Conservation (phyloP, 441 rosid species). For the Melastoma candidum region DNA sequence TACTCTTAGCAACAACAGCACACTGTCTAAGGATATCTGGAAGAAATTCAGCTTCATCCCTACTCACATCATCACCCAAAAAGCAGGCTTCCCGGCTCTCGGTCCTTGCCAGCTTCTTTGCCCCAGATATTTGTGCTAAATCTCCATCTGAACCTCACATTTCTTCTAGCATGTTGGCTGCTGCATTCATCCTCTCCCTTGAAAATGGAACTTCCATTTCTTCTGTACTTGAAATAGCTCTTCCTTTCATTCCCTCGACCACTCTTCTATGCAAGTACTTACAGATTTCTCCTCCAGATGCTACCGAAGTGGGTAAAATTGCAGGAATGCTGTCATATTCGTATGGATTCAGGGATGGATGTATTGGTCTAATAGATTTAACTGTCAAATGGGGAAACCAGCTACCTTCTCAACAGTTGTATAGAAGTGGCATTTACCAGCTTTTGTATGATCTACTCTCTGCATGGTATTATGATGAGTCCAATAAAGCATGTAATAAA, state of each 20-base stretch:
- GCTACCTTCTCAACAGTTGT: conserved; percentile 69
- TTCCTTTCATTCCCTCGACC: conserved; percentile 87
- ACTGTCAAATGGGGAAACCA: conserved; percentile 87
- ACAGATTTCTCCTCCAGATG: conserved; percentile 36
- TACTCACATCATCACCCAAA: conserved; percentile 80
- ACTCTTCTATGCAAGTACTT: conserved; percentile 73
- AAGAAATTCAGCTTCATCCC: conserved; percentile 76
- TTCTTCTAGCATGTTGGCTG: conserved; percentile 90
- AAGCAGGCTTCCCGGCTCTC: conserved; percentile 82
- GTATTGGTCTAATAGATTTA: conserved; percentile 84
- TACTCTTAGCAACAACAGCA: conserved; percentile 66
- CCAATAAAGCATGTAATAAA: conserved; percentile 33
- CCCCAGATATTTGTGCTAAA: conserved; percentile 55
- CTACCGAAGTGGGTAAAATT: conserved; percentile 25
- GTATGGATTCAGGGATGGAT: conserved; percentile 93
- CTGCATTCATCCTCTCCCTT: conserved; percentile 89
- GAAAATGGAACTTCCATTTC: conserved; percentile 76
- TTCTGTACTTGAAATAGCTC: conserved; percentile 62
- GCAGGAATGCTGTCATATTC: conserved; percentile 53
- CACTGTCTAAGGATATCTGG: conserved; percentile 76
- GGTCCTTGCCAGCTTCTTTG: conserved; percentile 57
- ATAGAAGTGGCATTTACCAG: conserved; percentile 79
- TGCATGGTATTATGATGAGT: conserved; percentile 26
- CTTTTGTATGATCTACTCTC: conserved; percentile 66
- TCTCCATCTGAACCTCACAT: conserved; percentile 52